These are phyloP conservation scores for Xylaria intraflava DNA, from an alignment of 495 filamentous ascomycete genomes.

Conservation along the genomic window DNA sequence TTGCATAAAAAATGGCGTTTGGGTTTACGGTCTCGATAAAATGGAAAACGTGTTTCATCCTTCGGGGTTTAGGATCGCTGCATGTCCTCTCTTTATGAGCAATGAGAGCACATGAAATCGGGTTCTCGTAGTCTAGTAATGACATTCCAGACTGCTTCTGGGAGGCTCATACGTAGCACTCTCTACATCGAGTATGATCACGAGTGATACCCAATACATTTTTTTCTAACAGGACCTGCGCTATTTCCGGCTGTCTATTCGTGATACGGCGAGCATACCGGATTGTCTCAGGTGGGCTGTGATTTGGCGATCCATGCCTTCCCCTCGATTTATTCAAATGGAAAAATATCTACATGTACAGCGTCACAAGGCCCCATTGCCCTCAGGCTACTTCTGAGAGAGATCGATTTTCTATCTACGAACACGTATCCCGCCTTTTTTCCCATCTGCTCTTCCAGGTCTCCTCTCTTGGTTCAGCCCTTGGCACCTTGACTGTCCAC, in stretches of 20 bases:
- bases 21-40: constrained; percentile 26
- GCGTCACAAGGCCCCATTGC: too few species aligned
- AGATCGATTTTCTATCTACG: too few species aligned
- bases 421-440: too few species aligned
- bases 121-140: constrained; percentile 11
- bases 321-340: too few species aligned
- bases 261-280: neutral
- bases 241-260: neutral
- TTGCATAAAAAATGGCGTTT: constrained; percentile 35
- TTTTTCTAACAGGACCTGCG: neutral
- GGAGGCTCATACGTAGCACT: constrained; percentile 3
- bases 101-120: constrained; percentile 3
- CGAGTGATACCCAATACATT: constrained; percentile 24
- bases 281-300: neutral
- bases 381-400: too few species aligned
- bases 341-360: too few species aligned
- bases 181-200: constrained; percentile 17
- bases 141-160: neutral
- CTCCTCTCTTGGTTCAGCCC: too few species aligned
- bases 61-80: constrained; percentile 3
- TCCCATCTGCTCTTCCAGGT: too few species aligned
- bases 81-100: constrained; percentile 3
- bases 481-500: too few species aligned
- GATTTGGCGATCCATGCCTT: too few species aligned
- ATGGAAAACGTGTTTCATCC: constrained; percentile 10